phyloP scores from a whole-genome alignment of 176 grass and related monocot species.

The Eleusine coracana region DNA sequence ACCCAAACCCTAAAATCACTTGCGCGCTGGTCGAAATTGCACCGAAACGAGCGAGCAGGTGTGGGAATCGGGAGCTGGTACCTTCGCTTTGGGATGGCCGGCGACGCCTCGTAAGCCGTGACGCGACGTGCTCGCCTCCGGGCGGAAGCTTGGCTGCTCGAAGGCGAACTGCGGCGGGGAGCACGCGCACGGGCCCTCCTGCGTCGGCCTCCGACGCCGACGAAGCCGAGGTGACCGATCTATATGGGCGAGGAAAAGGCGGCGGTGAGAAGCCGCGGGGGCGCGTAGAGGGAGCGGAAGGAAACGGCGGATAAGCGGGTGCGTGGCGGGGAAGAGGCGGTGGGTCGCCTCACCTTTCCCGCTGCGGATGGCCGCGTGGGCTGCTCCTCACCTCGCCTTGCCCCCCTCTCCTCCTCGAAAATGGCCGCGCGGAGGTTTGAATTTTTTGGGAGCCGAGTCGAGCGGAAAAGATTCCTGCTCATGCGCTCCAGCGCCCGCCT shows the following conservation, averaged over 20 bases:
- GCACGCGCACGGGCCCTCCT: not conserved
- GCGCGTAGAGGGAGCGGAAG: not conserved
- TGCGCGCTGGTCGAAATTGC: not conserved
- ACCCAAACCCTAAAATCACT: constrained; percentile 4
- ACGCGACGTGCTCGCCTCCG: not conserved
- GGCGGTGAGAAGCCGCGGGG: not conserved
- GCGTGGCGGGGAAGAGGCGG: not conserved
- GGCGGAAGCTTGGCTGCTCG: not conserved
- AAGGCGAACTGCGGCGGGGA: not conserved
- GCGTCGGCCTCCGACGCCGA: not conserved
- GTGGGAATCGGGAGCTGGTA: not conserved
- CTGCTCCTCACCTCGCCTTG: not conserved
- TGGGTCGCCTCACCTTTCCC: constrained; percentile 28
- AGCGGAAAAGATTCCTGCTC: not conserved
- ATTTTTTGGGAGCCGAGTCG: not conserved
- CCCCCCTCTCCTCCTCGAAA: not conserved
- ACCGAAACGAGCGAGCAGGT: not conserved
- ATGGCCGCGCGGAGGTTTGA: not conserved
- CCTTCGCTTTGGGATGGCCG: constrained; percentile 14
- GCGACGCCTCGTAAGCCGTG: constrained; percentile 9
- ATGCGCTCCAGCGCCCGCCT: not conserved
- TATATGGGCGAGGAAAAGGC: not conserved
- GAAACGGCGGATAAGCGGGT: not conserved
- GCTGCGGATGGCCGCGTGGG: not conserved
- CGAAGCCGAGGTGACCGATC: not conserved